These are phyloP conservation scores for Pseudoperonospora humuli DNA, from an alignment of 352 stramenopile species.

Conservation along the genomic window DNA sequence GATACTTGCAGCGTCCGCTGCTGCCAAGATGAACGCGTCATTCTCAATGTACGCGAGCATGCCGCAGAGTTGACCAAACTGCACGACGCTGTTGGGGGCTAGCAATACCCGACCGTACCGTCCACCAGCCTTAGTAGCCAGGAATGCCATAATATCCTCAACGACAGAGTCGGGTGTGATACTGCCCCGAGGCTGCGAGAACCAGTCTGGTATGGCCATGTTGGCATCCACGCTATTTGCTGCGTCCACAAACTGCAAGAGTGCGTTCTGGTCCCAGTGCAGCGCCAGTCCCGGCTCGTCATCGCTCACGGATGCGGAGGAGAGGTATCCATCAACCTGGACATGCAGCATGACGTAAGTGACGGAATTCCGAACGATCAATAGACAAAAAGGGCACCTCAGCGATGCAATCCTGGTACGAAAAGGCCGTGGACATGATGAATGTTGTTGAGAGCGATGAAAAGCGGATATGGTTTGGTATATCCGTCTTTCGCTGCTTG, in stretches of 20 bases:
- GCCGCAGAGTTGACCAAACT: slow-evolving; percentile 36
- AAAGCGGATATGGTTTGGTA: too few species aligned
- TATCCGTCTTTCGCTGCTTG: not conserved
- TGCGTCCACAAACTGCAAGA: slow-evolving; percentile 26
- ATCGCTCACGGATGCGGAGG: slow-evolving; percentile 26
- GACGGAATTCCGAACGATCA: not conserved
- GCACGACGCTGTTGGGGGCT: slow-evolving; percentile 28
- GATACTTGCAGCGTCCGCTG: slow-evolving; percentile 14
- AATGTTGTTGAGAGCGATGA: not conserved
- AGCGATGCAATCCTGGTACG: slow-evolving; percentile 31
- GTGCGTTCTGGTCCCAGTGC: slow-evolving; percentile 27
- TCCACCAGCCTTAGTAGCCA: slow-evolving; percentile 25
- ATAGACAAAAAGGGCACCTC: slow-evolving; percentile 7
- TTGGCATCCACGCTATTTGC: slow-evolving; percentile 20
- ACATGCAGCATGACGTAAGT: not conserved
- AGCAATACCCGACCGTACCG: slow-evolving; percentile 27
- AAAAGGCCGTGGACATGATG: slow-evolving; percentile 21
- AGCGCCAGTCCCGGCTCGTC: slow-evolving; percentile 26
- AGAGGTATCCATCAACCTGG: slow-evolving; percentile 33
- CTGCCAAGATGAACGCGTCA: slow-evolving; percentile 29
- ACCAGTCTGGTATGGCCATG: slow-evolving; percentile 24
- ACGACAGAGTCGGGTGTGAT: slow-evolving; percentile 33
- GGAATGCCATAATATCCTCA: slow-evolving; percentile 29
- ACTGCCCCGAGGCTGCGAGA: slow-evolving; percentile 22
- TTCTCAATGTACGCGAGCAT: slow-evolving; percentile 40